Base-by-base conservation (phyloP, 192 early-diverging fungal species). In the Coemansia sp. region DNA sequence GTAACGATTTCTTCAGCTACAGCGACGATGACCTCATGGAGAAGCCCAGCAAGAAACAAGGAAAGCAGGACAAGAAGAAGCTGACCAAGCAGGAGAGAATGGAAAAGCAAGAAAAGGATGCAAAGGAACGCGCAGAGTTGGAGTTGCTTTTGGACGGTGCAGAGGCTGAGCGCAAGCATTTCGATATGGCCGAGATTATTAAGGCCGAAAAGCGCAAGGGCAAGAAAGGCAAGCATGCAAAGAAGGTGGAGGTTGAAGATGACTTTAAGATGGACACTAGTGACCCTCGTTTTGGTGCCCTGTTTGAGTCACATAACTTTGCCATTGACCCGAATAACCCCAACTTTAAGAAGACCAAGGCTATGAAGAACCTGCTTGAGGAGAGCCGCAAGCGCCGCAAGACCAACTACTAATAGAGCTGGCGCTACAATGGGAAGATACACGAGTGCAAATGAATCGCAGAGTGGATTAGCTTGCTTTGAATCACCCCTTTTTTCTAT, bases 311-410 rank as follows among this genome's bases (percentile, higher is more conserved):
- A 9, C 86, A 92, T 65, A 85, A 89, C 46, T 95, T 95, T 71
- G 92, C 92, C 22, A 90, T 98, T 38, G 95, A 98, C 61, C 92
- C 94, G 14, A 94, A 91, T 30, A 95, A 92, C 72, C 89, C 95
- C 46, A 83, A 88, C 76, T 90, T 67, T 55, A 72, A 77, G 62
- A 72, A 77, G 67, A 79, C 64, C 46, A 65, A 76, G 58, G 58
- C 68, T 18, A 70, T 77, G 74, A 67, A 72, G 40, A 42, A 58
- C 32, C 53, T 71, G 32, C 53, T 64, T 13, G 22, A 26, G 25
- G 63, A 67, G 56, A 71, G 60, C 28, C 60, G 67, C 53, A 79
- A 79, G 58, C 64, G 64, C 25, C 67, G 62, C 58, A 70, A 61
- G 61, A 57, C 45, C 2, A 46, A n/a, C n/a, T n/a, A n/a, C n/a